phyloP scores from a whole-genome alignment of 768 basidiomycete species.

The Lyophyllum shimeji region DNA sequence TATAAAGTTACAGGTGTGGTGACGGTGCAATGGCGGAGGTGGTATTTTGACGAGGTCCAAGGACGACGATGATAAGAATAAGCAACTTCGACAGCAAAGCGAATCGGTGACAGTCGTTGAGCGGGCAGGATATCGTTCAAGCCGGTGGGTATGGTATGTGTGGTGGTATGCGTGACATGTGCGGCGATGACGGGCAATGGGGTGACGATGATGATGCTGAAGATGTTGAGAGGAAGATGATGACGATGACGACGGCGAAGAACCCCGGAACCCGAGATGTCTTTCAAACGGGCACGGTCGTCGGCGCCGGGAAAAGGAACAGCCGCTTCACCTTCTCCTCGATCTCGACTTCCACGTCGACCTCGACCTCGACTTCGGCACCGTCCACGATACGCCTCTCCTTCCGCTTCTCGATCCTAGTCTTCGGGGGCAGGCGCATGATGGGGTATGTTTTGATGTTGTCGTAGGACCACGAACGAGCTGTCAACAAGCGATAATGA shows the following conservation, averaged over 20 bases:
- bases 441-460: constrained; percentile 68
- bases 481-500: constrained; percentile 31
- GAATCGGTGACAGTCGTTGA: constrained; percentile 5
- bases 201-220: constrained; percentile 3
- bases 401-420: constrained; percentile 44
- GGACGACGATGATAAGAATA: constrained; percentile 10
- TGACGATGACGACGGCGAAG: too few relatives aligned
- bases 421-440: constrained; percentile 56
- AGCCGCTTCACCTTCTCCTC: constrained; percentile 58
- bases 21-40: constrained; percentile 4
- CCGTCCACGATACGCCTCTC: constrained; percentile 53
- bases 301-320: constrained; percentile 60
- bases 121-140: neutral
- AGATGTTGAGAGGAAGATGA: constrained; percentile 6
- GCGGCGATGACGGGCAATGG: constrained; percentile 5
- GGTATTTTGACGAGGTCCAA: constrained; percentile 6
- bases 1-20: constrained; percentile 5
- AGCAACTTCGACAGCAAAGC: constrained; percentile 11
- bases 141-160: constrained; percentile 8
- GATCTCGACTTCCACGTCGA: constrained; percentile 55
- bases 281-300: constrained; percentile 5
- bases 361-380: constrained; percentile 40
- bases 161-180: constrained; percentile 12
- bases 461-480: constrained; percentile 76
- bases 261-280: neutral